Evolutionary conservation across 192 early-diverging fungal genomes (phyloP), one percentile per base, ranked within the genome.

Genomic region (Entophlyctis helioformis): DNA sequence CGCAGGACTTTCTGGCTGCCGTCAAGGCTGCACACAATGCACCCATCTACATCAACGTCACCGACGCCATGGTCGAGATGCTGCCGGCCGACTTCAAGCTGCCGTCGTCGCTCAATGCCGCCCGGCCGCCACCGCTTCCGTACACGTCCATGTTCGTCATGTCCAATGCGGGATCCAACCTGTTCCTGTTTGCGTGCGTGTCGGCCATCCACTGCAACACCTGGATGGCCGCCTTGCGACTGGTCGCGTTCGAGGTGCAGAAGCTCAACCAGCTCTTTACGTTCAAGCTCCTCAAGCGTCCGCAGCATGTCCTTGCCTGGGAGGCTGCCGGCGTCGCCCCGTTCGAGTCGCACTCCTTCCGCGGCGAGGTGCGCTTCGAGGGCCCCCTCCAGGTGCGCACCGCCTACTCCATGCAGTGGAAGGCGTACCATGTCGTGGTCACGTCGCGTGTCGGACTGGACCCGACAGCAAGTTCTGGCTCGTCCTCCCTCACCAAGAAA

Each of bases 201-300:
- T 69, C 67, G 16, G 22, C 62, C 16, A 61, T 64, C 26, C 57
- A 57, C 34, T 20, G 26, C 22, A 70, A 70, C 37, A 50, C 46
- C 16, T 70, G 64, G 64, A 53, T 70, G 1, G 51, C 58, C 2
- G 59, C 67, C 18, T 59, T 70, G n/a, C 59, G 67, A 9, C 55
- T 70, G 10, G 46, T 55, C 8, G 33, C 44, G 5, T 70, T 60
- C 51, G 67, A 70, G 39, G n/a, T 42, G 13, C 26, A 40, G 5
- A 54, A 48, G 20, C 23, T 70, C 24, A 64, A 59, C 49, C 43
- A 60, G 21, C 28, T 57, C n/a, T 70, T 52, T 36, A 61, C 66
- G 2, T 43, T 53, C 25, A 39, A 46, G 28, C 23, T 70, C 12
- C 33, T 70, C 8, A 40, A 51, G 36, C 46, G 56, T 4, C 46